Conservation (phyloP, 257 asterid species). For the Solanum medicagineum region DNA sequence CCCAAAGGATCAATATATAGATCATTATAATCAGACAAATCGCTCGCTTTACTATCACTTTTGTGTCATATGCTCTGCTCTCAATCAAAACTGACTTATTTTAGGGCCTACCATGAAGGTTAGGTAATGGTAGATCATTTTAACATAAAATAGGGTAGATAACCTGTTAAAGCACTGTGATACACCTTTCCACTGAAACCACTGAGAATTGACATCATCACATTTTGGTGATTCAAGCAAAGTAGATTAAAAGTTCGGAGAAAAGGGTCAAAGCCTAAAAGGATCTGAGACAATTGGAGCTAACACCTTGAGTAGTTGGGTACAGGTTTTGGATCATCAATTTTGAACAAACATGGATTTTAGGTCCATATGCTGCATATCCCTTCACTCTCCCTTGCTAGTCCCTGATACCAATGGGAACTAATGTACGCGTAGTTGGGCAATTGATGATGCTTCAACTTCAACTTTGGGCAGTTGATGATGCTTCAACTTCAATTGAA, state of each 20-base stretch:
- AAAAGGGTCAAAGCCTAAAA: background rate
- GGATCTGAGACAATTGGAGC: background rate
- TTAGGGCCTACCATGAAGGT: background rate
- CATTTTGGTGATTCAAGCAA: background rate
- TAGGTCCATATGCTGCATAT: background rate
- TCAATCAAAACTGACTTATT: background rate
- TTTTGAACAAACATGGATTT: background rate
- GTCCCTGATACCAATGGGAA: background rate
- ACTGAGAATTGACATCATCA: background rate
- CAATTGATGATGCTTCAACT: background rate
- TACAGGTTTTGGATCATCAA: background rate
- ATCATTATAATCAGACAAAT: background rate
- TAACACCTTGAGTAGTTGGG: background rate
- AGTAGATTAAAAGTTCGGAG: background rate
- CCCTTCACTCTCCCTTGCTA: background rate
- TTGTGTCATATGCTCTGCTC: background rate
- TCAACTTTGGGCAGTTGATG: background rate
- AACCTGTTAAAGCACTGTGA: background rate
- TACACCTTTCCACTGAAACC: background rate
- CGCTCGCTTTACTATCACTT: background rate
- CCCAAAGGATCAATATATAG: background rate
- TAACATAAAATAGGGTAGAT: background rate
- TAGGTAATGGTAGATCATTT: background rate
- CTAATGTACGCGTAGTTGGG: background rate
- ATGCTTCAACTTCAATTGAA: background rate